Evolutionary conservation across 495 filamentous ascomycete genomes (phyloP).

Genomic region (Tuber calosporum): DNA sequence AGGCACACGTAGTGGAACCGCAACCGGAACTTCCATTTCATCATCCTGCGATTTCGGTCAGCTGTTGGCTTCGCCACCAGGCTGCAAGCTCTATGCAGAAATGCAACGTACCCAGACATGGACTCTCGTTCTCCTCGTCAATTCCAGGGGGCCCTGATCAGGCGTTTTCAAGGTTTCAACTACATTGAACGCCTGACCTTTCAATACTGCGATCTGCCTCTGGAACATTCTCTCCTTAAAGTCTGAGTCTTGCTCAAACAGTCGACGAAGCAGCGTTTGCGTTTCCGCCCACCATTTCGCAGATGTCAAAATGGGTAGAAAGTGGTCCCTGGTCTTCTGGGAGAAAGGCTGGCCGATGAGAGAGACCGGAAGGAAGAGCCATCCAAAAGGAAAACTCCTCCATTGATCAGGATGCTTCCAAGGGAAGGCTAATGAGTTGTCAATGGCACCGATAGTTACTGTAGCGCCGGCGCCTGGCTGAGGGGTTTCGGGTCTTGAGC

Average conservation of each 20-base stretch:
- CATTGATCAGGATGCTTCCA: slow-evolving; percentile 98
- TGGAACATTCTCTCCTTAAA: slow-evolving; percentile 99
- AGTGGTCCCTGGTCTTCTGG: slow-evolving; percentile 83
- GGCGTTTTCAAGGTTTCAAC: slow-evolving; percentile 88
- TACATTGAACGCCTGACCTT: slow-evolving; percentile 98
- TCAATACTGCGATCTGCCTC: slow-evolving; percentile 94
- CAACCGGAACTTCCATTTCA: slow-evolving; percentile 87
- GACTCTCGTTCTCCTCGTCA: slow-evolving; percentile 80
- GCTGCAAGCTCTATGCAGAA: not conserved
- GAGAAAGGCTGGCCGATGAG: slow-evolving; percentile 95
- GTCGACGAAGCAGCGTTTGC: slow-evolving; percentile 68
- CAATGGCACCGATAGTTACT: slow-evolving; percentile 83
- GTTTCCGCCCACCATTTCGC: slow-evolving; percentile 96
- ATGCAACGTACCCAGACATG: slow-evolving; percentile 64
- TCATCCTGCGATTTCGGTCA: slow-evolving; percentile 55
- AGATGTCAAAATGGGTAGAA: slow-evolving; percentile 85
- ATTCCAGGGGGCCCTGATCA: slow-evolving; percentile 88
- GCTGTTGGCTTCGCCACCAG: not conserved
- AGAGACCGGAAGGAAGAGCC: slow-evolving; percentile 94
- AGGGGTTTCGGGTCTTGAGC: slow-evolving; percentile 52
- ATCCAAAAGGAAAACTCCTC: slow-evolving; percentile 91
- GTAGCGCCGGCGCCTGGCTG: slow-evolving; percentile 52
- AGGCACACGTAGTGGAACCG: slow-evolving; percentile 76
- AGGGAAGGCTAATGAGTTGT: slow-evolving; percentile 96
- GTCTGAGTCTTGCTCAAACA: slow-evolving; percentile 86